Evolutionary conservation across 2,329 filamentous ascomycete genomes (phyloP).

Genomic region (Calonectria crousiana): DNA sequence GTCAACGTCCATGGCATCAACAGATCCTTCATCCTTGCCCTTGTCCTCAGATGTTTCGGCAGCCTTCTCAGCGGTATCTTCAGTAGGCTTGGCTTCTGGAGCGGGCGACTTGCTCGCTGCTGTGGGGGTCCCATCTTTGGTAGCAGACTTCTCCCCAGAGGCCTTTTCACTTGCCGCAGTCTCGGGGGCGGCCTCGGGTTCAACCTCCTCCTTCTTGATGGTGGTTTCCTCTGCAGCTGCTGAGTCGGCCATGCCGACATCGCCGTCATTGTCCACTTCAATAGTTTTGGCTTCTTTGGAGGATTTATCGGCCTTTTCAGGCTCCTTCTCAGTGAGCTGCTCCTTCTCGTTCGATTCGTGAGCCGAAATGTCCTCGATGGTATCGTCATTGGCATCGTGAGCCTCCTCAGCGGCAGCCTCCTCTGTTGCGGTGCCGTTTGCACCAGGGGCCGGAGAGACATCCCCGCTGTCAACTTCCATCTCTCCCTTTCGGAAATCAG

Average conservation of each 20-base stretch:
- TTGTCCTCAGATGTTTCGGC: constrained; percentile 28
- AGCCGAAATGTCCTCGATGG: constrained; percentile 58
- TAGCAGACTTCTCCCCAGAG: constrained; percentile 28
- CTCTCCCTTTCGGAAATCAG: constrained; percentile 61
- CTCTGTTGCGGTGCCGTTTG: constrained; percentile 46
- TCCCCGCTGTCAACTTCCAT: constrained; percentile 53
- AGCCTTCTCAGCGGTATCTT: constrained; percentile 37
- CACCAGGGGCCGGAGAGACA: constrained; percentile 52
- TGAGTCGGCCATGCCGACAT: constrained; percentile 63
- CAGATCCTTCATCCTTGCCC: constrained; percentile 34
- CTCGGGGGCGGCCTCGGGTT: constrained; percentile 35
- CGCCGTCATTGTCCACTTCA: constrained; percentile 61
- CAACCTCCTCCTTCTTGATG: constrained; percentile 42
- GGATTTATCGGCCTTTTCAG: constrained; percentile 34
- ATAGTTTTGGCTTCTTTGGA: constrained; percentile 34
- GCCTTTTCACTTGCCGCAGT: constrained; percentile 32
- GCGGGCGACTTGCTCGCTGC: constrained; percentile 29
- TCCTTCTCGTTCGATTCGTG: constrained; percentile 43
- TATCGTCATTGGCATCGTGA: constrained; percentile 55
- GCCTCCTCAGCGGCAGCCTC: constrained; percentile 46
- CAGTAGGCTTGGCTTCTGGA: constrained; percentile 32
- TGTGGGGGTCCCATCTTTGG: constrained; percentile 25
- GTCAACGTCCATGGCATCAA: constrained; percentile 52
- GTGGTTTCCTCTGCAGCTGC: constrained; percentile 41
- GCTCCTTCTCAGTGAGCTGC: constrained; percentile 52